A percentile compares a stretch with the other conserved stretches of the same genome.
These are phyloP conservation scores for Paracoccidioides lutzii DNA, from an alignment of 2,329 filamentous ascomycete species.

Conservation along the genomic window DNA sequence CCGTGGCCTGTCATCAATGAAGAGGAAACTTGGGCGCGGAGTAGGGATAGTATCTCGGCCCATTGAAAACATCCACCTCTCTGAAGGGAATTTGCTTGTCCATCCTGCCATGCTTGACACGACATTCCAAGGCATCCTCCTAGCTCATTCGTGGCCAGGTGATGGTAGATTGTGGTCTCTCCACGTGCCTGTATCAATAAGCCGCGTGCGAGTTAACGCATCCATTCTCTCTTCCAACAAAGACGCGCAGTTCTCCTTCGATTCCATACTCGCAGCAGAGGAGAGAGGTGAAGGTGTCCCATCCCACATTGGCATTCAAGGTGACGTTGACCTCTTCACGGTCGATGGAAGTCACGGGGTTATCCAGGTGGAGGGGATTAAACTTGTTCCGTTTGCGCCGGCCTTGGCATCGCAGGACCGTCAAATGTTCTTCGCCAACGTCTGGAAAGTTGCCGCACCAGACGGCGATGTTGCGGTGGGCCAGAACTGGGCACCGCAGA, in stretches of 20 bases:
- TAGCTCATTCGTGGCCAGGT: conserved; percentile 10
- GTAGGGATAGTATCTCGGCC: not conserved
- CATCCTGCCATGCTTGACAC: conserved; percentile 15
- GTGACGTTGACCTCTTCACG: conserved; percentile 16
- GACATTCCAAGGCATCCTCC: conserved; percentile 11
- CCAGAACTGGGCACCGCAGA: not conserved
- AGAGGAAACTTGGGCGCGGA: conserved; percentile 8
- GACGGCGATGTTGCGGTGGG: not conserved
- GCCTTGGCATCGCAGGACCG: conserved; percentile 5
- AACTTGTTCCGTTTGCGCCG: conserved; percentile 5
- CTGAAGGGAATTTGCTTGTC: conserved; percentile 1
- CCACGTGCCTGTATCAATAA: conserved; percentile 10
- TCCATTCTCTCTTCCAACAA: not conserved
- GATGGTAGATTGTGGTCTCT: conserved; percentile 12
- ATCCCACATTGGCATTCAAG: conserved; percentile 9
- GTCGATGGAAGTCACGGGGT: conserved; percentile 7
- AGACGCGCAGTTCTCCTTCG: conserved; percentile 11
- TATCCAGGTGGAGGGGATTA: conserved; percentile 9
- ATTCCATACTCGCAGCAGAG: conserved; percentile 10
- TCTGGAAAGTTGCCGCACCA: conserved; percentile 2
- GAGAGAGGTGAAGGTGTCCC: conserved; percentile 5
- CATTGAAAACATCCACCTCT: not conserved
- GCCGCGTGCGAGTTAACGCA: not conserved
- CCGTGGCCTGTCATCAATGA: conserved; percentile 8
- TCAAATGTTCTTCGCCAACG: conserved; percentile 2